Conservation (phyloP, 306 rosid genomes). For the Prunus armeniaca region DNA sequence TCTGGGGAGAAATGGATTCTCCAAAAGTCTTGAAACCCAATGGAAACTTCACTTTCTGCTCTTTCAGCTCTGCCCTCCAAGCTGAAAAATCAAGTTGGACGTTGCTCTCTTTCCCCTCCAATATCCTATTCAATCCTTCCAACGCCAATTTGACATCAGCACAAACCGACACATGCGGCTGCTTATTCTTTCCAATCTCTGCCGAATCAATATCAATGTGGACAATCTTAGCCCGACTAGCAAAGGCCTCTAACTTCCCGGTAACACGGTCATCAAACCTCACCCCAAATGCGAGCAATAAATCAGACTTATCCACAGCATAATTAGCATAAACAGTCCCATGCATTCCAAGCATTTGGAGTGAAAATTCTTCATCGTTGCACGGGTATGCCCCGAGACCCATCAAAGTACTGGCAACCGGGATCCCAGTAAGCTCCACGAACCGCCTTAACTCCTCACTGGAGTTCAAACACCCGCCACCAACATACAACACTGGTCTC, state of each 20-base stretch:
- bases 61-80: conserved; percentile 77
- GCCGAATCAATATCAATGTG: conserved; percentile 91
- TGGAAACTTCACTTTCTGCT: conserved; percentile 64
- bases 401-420: conserved; percentile 86
- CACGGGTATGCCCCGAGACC: conserved; percentile 72
- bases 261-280: conserved; percentile 95
- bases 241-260: conserved; percentile 81
- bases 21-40: conserved; percentile 66
- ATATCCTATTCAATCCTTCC: conserved; percentile 52
- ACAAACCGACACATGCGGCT: conserved; percentile 69
- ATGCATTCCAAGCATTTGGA: conserved; percentile 92
- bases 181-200: conserved; percentile 96
- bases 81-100: conserved; percentile 41
- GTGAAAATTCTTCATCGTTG: conserved; percentile 42
- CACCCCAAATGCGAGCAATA: conserved; percentile 88
- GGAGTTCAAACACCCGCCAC: conserved; percentile 82
- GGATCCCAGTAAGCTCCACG: conserved; percentile 66
- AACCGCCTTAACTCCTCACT: conserved; percentile 65
- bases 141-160: conserved; percentile 73
- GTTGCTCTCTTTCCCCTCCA: conserved; percentile 39
- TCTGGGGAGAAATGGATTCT: conserved; percentile 71
- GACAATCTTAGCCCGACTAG: conserved; percentile 84
- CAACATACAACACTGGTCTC: conserved; percentile 77
- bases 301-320: conserved; percentile 70
- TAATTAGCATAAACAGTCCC: conserved; percentile 92